Percentiles rank a stretch among this genome's conserved stretches.
Evolutionary conservation across 768 basidiomycete species (phyloP).

Genomic region (Phlegmacium glaucopus): DNA sequence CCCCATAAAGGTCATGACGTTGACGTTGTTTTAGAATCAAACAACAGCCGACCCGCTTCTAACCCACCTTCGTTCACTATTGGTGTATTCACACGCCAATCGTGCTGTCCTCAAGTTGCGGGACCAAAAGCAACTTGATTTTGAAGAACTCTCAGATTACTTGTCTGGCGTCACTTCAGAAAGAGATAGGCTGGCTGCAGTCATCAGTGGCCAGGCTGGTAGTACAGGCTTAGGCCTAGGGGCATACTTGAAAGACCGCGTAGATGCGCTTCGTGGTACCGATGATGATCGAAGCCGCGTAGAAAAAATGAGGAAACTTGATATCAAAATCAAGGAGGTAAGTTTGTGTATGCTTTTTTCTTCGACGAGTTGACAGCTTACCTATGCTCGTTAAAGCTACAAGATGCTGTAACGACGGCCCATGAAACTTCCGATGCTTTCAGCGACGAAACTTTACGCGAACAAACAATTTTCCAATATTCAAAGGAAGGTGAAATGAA

Average conservation of each 20-base stretch:
- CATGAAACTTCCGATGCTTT: conserved; percentile 97
- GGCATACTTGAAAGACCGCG: conserved; percentile 88
- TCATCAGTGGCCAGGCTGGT: conserved; percentile 86
- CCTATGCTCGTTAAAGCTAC: conserved; percentile 52
- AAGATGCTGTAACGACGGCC: conserved; percentile 93
- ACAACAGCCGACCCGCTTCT: conserved; percentile 92
- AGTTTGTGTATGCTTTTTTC: conserved; percentile 13
- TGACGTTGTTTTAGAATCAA: conserved; percentile 55
- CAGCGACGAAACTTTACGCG: conserved; percentile 89
- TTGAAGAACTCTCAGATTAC: conserved; percentile 95
- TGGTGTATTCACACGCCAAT: conserved; percentile 93
- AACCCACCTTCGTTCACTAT: conserved; percentile 82
- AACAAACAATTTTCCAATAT: conserved; percentile 87
- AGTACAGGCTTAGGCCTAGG: conserved; percentile 81
- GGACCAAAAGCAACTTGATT: conserved; percentile 98
- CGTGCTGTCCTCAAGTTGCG: conserved; percentile 92
- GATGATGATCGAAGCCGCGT: conserved; percentile 93
- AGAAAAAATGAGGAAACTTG: conserved; percentile 91
- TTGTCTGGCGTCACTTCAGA: conserved; percentile 90
- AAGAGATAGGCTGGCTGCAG: conserved; percentile 86
- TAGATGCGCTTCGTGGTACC: conserved; percentile 87
- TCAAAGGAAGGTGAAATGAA: conserved; percentile 97
- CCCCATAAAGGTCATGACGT: background rate
- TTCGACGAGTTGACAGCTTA: background rate
- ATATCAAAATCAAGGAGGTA: conserved; percentile 94